Evolutionary conservation across 1,139 yeast genomes (phyloP), one percentile per base, ranked within the genome.

Genomic region (Lodderomyces orthopsilosis): DNA sequence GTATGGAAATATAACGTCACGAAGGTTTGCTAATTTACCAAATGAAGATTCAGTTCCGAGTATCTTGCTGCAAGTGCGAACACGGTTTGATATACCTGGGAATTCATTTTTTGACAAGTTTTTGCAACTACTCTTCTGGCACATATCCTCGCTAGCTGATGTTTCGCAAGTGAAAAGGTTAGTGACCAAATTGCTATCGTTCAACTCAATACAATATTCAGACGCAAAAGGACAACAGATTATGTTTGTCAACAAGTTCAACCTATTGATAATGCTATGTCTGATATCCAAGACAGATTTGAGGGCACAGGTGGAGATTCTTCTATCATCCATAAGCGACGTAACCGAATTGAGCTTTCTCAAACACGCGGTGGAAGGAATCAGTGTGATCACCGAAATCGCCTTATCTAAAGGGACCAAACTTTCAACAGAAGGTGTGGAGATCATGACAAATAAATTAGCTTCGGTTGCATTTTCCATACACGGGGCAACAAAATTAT

Each of bases 211-310:
- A 40, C 61, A 55, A 3, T 70, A 68, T 41, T 56, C 54, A 24
- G 53, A 57, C 18, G 61, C 55, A 14, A 56, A 54, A 32, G 53
- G 52, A 5, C 62, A 63, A 40, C 63, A 53, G 36, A 58, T 58
- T 4, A 70, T 68, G 59, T 71, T 65, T 44, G 50, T 62, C 19
- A 73, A 73, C 48, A 51, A 77, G 38, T 51, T 70, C 33, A 73
- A 73, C 46, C 65, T 70, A 38, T 55, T 70, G 3, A 48, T 67
- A 7, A 47, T 73, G 17, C 54, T 72, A 24, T 50, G 59, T 7
- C 75, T 67, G 47, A 41, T 70, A 2, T 66, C 75, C 1, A 61
- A 58, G 7, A 56, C 68, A 15, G 71, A 69, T 45, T 60, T 70
- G 37, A 60, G 57, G 15, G 57, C 52, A 33, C 74, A 65, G 45